These are phyloP conservation scores for Phytophthora lateralis DNA, from an alignment of 352 stramenopile genomes.

Conservation along the genomic window DNA sequence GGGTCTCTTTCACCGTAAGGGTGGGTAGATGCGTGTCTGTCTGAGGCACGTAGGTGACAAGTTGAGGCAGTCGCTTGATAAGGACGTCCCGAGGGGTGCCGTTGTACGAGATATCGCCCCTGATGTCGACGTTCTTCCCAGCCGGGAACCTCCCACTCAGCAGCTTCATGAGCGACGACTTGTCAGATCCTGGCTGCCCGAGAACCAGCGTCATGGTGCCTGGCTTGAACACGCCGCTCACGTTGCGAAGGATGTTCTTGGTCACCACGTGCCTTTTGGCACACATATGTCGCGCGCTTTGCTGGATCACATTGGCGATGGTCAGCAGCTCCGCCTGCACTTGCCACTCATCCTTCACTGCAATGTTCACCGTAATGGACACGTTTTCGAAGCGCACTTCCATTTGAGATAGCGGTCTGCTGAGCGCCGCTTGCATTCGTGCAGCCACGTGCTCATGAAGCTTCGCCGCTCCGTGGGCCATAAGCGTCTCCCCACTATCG, in stretches of 20 bases:
- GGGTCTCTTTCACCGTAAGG: conserved; percentile 52
- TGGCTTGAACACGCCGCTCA: conserved; percentile 36
- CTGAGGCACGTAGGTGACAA: conserved; percentile 41
- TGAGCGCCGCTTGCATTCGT: conserved; percentile 25
- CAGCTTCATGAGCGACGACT: conserved; percentile 35
- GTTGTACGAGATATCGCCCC: conserved; percentile 37
- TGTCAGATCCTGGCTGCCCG: conserved; percentile 25
- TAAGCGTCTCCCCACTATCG: conserved; percentile 18
- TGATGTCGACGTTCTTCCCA: conserved; percentile 17
- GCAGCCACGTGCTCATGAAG: conserved; percentile 32
- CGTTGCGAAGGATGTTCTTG: conserved; percentile 39
- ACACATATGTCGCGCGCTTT: conserved; percentile 14
- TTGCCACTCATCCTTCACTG: conserved; percentile 21
- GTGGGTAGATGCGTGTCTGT: conserved; percentile 70
- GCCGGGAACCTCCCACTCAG: conserved; percentile 33
- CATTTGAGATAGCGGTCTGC: conserved; percentile 32
- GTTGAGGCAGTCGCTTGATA: conserved; percentile 20
- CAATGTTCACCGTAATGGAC: conserved; percentile 31
- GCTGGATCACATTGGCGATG: conserved; percentile 34
- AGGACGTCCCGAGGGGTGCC: conserved; percentile 12
- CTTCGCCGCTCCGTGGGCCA: conserved; percentile 25
- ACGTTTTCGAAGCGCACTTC: conserved; percentile 52
- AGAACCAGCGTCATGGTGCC: conserved; percentile 27
- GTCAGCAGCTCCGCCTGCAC: conserved; percentile 42
- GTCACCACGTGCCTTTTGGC: conserved; percentile 26